Conservation (phyloP, 139 green algal species). For the Chlorella sp. region DNA sequence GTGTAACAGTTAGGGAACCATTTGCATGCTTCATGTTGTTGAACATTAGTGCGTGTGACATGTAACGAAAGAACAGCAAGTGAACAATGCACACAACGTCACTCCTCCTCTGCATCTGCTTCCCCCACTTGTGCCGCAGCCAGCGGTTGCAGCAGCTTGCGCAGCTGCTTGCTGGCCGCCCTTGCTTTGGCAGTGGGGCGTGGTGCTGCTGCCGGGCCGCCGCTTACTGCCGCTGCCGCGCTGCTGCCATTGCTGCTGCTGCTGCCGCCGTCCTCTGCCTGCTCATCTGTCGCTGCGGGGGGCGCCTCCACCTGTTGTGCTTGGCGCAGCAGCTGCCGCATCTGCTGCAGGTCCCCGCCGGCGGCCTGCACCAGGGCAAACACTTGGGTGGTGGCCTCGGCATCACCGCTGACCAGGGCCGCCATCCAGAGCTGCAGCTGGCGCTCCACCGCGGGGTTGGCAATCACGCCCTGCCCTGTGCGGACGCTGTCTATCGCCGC, state of each 20-base stretch:
- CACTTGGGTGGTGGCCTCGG: not conserved
- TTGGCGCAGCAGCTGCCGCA: constrained; percentile 28
- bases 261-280: not conserved
- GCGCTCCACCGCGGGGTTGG: not conserved
- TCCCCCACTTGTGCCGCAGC: not conserved
- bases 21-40: too few relatives aligned
- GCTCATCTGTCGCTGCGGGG: not conserved
- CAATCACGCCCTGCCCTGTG: constrained; percentile 19
- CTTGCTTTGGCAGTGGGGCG: not conserved
- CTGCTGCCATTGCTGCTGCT: not conserved
- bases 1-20: too few relatives aligned
- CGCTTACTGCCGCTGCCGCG: not conserved
- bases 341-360: constrained; percentile 17
- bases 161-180: constrained; percentile 25
- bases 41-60: too few relatives aligned
- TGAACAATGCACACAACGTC: not conserved
- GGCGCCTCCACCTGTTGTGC: constrained; percentile 7
- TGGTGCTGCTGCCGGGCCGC: not conserved
- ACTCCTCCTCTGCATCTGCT: not conserved
- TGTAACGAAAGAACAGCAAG: too few relatives aligned
- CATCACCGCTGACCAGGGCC: constrained; percentile 3
- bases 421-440: constrained; percentile 23
- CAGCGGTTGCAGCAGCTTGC: constrained; percentile 18
- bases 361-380: not conserved
- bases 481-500: constrained; percentile 12